A percentile compares a stretch with the other conserved stretches of the same genome.
These are phyloP conservation scores for Exophiala bonariae DNA, from an alignment of 2,329 filamentous ascomycete species.

Conservation along the genomic window DNA sequence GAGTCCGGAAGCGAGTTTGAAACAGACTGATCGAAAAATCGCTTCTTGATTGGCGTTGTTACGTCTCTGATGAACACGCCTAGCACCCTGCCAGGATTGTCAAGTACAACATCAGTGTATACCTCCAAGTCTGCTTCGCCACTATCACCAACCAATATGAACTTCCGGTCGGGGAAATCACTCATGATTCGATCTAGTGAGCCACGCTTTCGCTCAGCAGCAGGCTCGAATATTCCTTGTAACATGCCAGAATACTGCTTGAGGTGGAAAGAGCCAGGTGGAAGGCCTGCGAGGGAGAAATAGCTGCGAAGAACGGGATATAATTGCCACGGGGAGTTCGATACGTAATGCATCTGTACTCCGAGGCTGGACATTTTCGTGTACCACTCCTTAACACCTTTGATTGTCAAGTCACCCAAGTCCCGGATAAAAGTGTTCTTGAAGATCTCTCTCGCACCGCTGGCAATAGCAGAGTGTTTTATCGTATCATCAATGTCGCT, in stretches of 20 bases:
- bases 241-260: slow-evolving; percentile 98
- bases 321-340: slow-evolving; percentile 98
- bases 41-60: slow-evolving; percentile 71
- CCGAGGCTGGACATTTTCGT: slow-evolving; percentile 72
- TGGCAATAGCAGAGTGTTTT: slow-evolving; percentile 88
- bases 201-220: slow-evolving; percentile 89
- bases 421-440: slow-evolving; percentile 93
- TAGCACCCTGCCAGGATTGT: slow-evolving; percentile 78
- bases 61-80: slow-evolving; percentile 95
- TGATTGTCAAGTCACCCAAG: slow-evolving; percentile 74
- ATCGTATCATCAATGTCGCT: slow-evolving; percentile 98
- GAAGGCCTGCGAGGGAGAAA: slow-evolving; percentile 77
- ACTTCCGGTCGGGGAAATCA: slow-evolving; percentile 87
- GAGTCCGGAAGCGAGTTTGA: slow-evolving; percentile 32
- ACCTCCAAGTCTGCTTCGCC: slow-evolving; percentile 96
- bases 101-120: slow-evolving; percentile 87
- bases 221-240: slow-evolving; percentile 96
- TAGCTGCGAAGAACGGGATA: slow-evolving; percentile 86
- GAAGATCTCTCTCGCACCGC: slow-evolving; percentile 90
- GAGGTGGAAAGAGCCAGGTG: slow-evolving; percentile 85
- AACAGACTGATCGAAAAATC: slow-evolving; percentile 74
- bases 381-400: slow-evolving; percentile 92
- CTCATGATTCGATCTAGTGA: slow-evolving; percentile 80
- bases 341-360: slow-evolving; percentile 92
- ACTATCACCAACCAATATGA: slow-evolving; percentile 90